Conservation (phyloP, 495 filamentous ascomycete genomes). For the Hypomontagnella submonticulosa region DNA sequence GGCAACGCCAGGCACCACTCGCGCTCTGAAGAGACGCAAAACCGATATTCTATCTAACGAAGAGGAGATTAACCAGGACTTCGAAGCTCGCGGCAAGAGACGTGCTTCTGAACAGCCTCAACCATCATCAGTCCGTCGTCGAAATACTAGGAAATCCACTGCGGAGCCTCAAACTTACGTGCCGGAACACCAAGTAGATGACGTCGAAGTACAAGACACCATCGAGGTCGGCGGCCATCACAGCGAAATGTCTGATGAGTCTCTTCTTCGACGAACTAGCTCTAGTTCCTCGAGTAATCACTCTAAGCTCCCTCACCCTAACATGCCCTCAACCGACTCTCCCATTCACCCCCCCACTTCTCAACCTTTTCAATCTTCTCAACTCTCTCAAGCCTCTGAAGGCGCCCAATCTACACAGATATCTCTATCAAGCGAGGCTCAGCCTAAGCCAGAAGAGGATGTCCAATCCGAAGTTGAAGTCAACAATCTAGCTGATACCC, state of each 20-base stretch:
- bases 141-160: conserved; percentile 49
- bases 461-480: neutral
- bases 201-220: conserved; percentile 61
- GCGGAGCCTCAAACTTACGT: conserved; percentile 43
- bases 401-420: neutral
- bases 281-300: conserved; percentile 30
- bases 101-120: conserved; percentile 49
- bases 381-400: neutral
- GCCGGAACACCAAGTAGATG: conserved; percentile 48
- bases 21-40: conserved; percentile 46
- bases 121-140: conserved; percentile 47
- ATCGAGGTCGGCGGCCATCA: conserved; percentile 58
- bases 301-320: conserved; percentile 10
- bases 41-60: conserved; percentile 36
- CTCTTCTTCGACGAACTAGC: conserved; percentile 30
- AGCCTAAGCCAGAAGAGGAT: conserved; percentile 3
- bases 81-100: conserved; percentile 46
- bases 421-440: neutral
- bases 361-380: neutral
- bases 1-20: conserved; percentile 35
- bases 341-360: neutral
- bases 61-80: conserved; percentile 45
- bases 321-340: neutral
- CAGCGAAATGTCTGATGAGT: conserved; percentile 42
- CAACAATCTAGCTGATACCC: neutral